Conservation (phyloP, 164 flowering plant species). For the Tetrastigma voinierianum region DNA sequence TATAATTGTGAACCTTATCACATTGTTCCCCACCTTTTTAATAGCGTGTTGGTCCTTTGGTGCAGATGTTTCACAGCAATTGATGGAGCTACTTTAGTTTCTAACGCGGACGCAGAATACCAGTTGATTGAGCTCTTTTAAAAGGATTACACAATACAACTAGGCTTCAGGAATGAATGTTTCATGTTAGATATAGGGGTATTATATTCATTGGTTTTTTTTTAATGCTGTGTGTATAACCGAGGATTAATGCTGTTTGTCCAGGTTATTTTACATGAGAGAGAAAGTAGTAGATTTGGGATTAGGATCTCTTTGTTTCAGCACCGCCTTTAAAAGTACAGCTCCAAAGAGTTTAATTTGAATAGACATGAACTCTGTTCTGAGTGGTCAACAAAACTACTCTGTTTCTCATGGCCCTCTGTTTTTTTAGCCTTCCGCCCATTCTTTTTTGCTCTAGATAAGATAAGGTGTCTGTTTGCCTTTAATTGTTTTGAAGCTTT, state of each 20-base stretch:
- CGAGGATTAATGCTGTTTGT: background rate
- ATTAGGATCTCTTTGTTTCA: background rate
- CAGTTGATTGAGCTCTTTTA: slow-evolving; percentile 14
- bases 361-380: background rate
- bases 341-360: background rate
- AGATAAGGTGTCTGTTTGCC: no score
- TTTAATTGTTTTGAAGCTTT: no score
- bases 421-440: no score
- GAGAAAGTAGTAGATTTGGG: background rate
- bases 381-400: background rate
- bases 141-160: background rate
- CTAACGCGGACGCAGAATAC: background rate
- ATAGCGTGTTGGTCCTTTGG: slow-evolving; percentile 2
- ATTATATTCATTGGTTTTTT: background rate
- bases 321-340: background rate
- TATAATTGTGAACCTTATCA: background rate
- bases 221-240: background rate
- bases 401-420: no score
- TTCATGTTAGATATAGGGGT: background rate
- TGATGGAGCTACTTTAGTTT: slow-evolving; percentile 60
- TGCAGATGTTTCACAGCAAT: slow-evolving; percentile 85
- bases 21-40: no score
- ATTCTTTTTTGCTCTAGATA: no score
- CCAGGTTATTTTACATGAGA: background rate
- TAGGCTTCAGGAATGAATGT: background rate